phyloP scores from a whole-genome alignment of 192 early-diverging fungal species.

The Rhizophagus sp. region DNA sequence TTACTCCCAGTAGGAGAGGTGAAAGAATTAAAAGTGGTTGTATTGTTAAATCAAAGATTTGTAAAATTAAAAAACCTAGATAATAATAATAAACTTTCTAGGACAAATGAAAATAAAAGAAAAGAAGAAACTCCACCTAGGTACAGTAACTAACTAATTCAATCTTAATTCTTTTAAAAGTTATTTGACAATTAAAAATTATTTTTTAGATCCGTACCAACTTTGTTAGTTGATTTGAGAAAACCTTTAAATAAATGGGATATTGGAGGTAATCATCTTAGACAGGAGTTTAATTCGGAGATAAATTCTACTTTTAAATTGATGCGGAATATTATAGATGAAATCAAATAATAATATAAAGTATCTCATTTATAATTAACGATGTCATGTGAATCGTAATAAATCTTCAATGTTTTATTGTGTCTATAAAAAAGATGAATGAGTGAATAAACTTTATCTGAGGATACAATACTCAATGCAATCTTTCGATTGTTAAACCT shows the following conservation, averaged over 20 bases:
- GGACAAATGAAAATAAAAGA: not conserved
- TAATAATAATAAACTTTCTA: not conserved
- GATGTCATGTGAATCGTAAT: too few species aligned
- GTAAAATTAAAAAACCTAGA: not conserved
- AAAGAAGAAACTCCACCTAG: not conserved
- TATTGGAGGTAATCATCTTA: not conserved
- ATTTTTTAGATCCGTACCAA: not conserved
- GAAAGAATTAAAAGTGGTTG: not conserved
- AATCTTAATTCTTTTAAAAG: not conserved
- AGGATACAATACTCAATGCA: too few species aligned
- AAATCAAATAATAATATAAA: not conserved
- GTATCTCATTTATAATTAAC: too few species aligned
- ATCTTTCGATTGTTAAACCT: too few species aligned
- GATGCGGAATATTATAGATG: not conserved
- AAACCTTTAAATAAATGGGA: not conserved
- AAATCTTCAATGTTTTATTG: too few species aligned
- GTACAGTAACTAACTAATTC: not conserved
- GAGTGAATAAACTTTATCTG: too few species aligned
- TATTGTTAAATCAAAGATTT: not conserved
- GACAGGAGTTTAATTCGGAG: not conserved
- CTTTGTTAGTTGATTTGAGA: not conserved
- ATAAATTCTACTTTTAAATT: not conserved
- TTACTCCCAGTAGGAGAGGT: too few species aligned
- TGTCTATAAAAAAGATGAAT: too few species aligned
- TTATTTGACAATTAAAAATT: not conserved